Conservation (phyloP, 768 basidiomycete genomes). For the Lentinus tigrinus region DNA sequence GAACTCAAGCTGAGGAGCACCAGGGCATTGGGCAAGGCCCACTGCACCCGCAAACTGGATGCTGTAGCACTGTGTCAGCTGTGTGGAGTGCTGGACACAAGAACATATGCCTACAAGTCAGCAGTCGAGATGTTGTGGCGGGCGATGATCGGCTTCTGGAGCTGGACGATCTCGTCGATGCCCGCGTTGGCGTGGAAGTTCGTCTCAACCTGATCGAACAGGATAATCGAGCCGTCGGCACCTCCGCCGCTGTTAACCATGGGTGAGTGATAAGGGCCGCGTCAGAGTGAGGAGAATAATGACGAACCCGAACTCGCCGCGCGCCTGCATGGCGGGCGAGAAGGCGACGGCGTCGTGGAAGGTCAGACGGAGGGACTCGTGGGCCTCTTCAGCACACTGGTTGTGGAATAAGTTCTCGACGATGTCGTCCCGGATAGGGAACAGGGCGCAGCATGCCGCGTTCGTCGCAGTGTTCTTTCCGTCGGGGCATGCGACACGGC, state of each 20-base stretch:
- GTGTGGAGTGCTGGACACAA: too few species aligned
- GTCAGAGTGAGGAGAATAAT: too few species aligned
- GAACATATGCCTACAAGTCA: conserved; percentile 39
- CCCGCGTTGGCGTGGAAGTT: neutral
- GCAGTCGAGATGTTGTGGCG: conserved; percentile 39
- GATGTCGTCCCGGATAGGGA: neutral
- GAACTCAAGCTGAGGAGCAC: conserved; percentile 37
- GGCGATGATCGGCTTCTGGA: conserved; percentile 33
- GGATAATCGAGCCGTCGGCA: neutral
- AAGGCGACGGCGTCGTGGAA: neutral
- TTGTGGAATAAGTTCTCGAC: too few species aligned
- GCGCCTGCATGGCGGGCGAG: neutral
- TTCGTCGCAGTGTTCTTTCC: neutral
- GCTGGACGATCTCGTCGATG: conserved; percentile 37
- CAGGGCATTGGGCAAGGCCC: conserved; percentile 36
- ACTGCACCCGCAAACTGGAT: conserved; percentile 37
- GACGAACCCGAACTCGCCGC: neutral
- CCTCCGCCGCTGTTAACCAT: neutral
- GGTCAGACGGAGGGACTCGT: neutral
- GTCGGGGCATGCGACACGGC: neutral
- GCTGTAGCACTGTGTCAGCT: conserved; percentile 11
- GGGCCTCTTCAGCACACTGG: neutral
- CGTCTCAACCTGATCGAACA: neutral
- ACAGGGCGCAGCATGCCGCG: neutral
- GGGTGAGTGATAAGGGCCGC: neutral